Conservation (phyloP, 306 rosid genomes). For the Crotalaria pallida region DNA sequence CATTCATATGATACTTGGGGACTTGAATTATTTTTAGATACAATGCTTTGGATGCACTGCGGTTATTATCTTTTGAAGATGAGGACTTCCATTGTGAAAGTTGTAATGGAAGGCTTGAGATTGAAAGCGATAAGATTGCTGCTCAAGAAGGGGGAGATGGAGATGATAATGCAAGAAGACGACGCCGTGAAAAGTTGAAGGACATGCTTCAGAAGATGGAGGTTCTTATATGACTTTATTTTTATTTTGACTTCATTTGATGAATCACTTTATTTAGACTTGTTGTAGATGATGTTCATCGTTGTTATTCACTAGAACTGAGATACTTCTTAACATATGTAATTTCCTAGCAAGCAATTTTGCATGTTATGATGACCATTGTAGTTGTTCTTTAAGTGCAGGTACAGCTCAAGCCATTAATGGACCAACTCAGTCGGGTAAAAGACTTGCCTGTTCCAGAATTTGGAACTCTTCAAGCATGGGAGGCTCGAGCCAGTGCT, state of each 20-base stretch:
- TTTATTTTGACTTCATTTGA: neutral
- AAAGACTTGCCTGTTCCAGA: slow-evolving; percentile 75
- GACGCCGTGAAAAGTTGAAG: slow-evolving; percentile 69
- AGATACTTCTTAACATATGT: neutral
- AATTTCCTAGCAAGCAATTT: neutral
- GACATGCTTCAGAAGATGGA: slow-evolving; percentile 84
- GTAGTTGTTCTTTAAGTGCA: slow-evolving; percentile 2
- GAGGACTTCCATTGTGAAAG: slow-evolving; percentile 70
- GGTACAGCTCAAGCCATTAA: slow-evolving; percentile 69
- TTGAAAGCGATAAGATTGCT: slow-evolving; percentile 54
- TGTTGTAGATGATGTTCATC: neutral
- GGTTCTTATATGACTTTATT: slow-evolving; percentile 34
- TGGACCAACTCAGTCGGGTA: slow-evolving; percentile 60
- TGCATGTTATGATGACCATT: neutral
- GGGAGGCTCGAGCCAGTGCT: slow-evolving; percentile 71
- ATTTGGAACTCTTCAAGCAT: slow-evolving; percentile 66
- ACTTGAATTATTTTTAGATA: slow-evolving; percentile 39
- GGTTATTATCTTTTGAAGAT: slow-evolving; percentile 56
- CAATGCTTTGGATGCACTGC: slow-evolving; percentile 38
- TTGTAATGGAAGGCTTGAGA: slow-evolving; percentile 56
- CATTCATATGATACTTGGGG: neutral
- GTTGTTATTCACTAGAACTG: neutral
- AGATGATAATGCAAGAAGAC: slow-evolving; percentile 75
- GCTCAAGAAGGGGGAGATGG: slow-evolving; percentile 71
- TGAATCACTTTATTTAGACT: neutral